Base-by-base conservation (phyloP, 169 alveolate species). In the Plasmodium yoelii region DNA sequence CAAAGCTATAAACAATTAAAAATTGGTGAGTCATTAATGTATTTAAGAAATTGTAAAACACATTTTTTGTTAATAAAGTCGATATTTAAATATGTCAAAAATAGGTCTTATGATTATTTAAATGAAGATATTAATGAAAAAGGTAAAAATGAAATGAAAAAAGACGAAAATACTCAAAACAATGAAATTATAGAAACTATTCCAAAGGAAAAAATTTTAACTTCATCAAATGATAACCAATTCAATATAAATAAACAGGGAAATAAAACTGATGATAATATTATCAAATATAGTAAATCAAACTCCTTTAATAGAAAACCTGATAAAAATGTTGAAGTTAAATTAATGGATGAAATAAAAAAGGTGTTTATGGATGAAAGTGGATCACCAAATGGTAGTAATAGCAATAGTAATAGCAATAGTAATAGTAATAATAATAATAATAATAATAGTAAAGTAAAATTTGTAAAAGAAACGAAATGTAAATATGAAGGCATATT, bases 21-120 rank as follows among this genome's bases (percentile, higher is more conserved):
- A 57, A 69, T 86, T 15, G 39, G 51, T 51, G 61, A 86, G 47
- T 61, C 74, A n/a, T 51, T 86, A 46, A 22, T 69, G n/a, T 70
- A 86, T n/a, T 59, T 86, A 51, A 70, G 77, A 59, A 86, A 86
- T 86, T 86, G 91, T 34, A 86, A 70, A 47, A 59, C 28, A n/a
- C 91, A 69, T 56, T 69, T 86, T 59, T 69, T 69, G 34, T 57
- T 86, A 26, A 64, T 86, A 86, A 68, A 60, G 19, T 53, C 61
- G 13, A 86, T 86, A 26, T 70, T 86, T 3, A 70, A 86, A 53
- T 86, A 26, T 59, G 74, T 57, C 67, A 67, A 68, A 56, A 44
- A 44, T 13, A 13, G 18, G 12, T 28, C 13, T 7, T 24, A 1
- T 18, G 19, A 15, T 2, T 5, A 0, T 55, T 15, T 26, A 13